Evolutionary conservation across 495 filamentous ascomycete genomes (phyloP), one percentile per base, ranked within the genome.

Genomic region (Lindgomyces ingoldianus): DNA sequence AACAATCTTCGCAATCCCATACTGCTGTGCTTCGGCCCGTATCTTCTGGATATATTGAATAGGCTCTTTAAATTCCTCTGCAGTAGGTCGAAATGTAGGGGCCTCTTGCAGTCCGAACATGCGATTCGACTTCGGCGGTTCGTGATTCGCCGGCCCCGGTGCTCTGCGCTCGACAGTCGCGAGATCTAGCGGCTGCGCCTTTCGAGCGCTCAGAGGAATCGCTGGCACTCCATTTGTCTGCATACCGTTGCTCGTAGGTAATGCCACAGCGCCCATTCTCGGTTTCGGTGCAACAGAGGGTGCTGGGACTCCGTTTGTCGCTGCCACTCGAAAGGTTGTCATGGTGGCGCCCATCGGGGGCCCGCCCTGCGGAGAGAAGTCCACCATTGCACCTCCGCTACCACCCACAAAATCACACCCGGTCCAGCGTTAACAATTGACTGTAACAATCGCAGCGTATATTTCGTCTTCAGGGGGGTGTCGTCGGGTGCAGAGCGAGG

Each of bases 61-160:
- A 1, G 95, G 94, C 70, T 98, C 92, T 70, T 87, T 91, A 78
- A 91, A 99, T 74, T 99, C 92, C 67, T 97, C 91, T 73, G 90
- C 87, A 0, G 90, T 96, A 44, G 94, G 95, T 63, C 87, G 81
- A 73, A 89, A 99, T 1, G 91, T 93, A 6, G 93, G 95, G 42
- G 95, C 95, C 70, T 99, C 94, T 69, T 87, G 82, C 27, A 99
- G 79, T 36, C 87, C 91, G 75, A 93, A 91, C 21, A 89, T 89
- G 36, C 94, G 83, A 60, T 84, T 84, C 71, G 83, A 83, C 77
- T 93, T 93, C 25, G 81, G 79, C 1, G 86, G 81, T 74, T 98
- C 93, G 71, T 87, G 85, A 62, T 84, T 84, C 60, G 87, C 83
- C 29, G 84, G 87, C 26, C 89, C 83, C 58, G 91, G 89, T 33